A percentile compares a stretch with the other conserved stretches of the same genome.
phyloP scores from a whole-genome alignment of 495 filamentous ascomycete genomes.

The Lepraria neglecta region DNA sequence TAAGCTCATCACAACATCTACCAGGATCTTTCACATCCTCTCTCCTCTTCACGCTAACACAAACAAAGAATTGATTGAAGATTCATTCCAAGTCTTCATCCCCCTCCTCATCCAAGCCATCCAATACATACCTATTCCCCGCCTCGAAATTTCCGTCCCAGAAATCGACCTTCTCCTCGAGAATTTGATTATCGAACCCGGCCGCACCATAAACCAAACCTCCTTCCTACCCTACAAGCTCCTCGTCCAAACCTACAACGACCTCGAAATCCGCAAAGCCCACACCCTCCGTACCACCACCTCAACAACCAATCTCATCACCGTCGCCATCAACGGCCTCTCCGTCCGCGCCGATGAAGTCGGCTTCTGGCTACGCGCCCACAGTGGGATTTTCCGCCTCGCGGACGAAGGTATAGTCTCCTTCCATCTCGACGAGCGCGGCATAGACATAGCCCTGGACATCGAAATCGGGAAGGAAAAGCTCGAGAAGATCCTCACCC shows the following conservation, averaged over 20 bases:
- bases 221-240: constrained; percentile 86
- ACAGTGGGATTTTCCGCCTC: constrained; percentile 61
- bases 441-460: constrained; percentile 78
- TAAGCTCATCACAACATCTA: constrained; percentile 57
- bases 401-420: constrained; percentile 77
- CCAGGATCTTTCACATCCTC: constrained; percentile 58
- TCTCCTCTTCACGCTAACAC: constrained; percentile 51
- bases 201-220: constrained; percentile 71
- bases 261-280: constrained; percentile 76
- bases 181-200: constrained; percentile 85
- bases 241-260: constrained; percentile 73
- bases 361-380: constrained; percentile 69
- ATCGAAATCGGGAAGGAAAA: constrained; percentile 69
- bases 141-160: constrained; percentile 76
- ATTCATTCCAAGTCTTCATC: constrained; percentile 69
- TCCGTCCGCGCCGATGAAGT: constrained; percentile 77
- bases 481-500: constrained; percentile 72
- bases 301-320: constrained; percentile 60
- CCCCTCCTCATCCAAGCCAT: constrained; percentile 68
- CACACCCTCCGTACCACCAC: constrained; percentile 62
- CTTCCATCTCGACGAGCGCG: constrained; percentile 75
- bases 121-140: constrained; percentile 82
- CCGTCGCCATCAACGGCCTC: constrained; percentile 69
- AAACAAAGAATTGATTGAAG: constrained; percentile 65
- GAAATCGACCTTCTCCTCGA: constrained; percentile 80